Evolutionary conservation across 306 rosid genomes (phyloP).

Genomic region (Acmispon strigosus): DNA sequence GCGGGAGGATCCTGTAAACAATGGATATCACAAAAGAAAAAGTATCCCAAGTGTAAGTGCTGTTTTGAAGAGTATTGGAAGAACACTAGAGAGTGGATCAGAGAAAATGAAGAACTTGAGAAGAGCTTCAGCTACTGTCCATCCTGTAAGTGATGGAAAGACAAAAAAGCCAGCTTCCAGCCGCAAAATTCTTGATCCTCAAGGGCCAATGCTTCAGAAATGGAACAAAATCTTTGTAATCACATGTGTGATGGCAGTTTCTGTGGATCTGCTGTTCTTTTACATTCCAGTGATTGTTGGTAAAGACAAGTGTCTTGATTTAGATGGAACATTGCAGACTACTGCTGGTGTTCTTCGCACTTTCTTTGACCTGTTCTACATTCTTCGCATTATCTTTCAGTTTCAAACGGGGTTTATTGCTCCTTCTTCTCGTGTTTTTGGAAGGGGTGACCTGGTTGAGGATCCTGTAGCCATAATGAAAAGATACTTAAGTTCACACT

Average conservation of each 20-base stretch:
- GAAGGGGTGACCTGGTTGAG: constrained; percentile 61
- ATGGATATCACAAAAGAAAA: constrained; percentile 28
- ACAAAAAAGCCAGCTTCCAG: constrained; percentile 22
- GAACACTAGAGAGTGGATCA: constrained; percentile 14
- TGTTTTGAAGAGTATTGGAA: constrained; percentile 28
- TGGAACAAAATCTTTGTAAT: constrained; percentile 86
- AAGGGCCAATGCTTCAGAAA: constrained; percentile 56
- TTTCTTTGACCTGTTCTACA: constrained; percentile 63
- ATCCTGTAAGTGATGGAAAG: constrained; percentile 27
- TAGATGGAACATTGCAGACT: constrained; percentile 33
- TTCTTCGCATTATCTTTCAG: constrained; percentile 64
- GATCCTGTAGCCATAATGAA: constrained; percentile 59
- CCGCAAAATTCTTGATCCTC: constrained; percentile 64
- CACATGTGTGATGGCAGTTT: constrained; percentile 66
- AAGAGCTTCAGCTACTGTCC: constrained; percentile 25
- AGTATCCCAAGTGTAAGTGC: constrained; percentile 24
- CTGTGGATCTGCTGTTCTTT: constrained; percentile 81
- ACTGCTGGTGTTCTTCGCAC: constrained; percentile 68
- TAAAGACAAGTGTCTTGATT: constrained; percentile 14
- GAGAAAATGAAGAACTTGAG: constrained; percentile 20
- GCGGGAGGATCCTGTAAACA: constrained; percentile 10
- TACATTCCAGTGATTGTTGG: constrained; percentile 49
- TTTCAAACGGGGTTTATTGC: constrained; percentile 73
- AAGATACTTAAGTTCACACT: constrained; percentile 62
- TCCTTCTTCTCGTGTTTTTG: constrained; percentile 78